These are phyloP conservation scores for Russula griseocarnosa DNA, from an alignment of 768 basidiomycete species.

Conservation along the genomic window DNA sequence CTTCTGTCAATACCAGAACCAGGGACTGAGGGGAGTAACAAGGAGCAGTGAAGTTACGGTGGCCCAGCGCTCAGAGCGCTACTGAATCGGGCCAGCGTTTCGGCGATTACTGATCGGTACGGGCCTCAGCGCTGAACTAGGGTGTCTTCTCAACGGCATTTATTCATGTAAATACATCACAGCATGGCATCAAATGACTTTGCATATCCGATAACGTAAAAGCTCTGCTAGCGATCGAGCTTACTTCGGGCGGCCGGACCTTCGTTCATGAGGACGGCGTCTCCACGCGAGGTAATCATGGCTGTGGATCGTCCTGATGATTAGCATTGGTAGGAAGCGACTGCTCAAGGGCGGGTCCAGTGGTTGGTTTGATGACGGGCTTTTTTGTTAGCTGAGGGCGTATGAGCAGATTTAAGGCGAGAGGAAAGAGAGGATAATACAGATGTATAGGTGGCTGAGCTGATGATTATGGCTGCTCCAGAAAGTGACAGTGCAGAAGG, in stretches of 20 bases:
- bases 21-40: too few relatives aligned
- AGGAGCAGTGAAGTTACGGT: too few relatives aligned
- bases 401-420: neutral
- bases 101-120: too few relatives aligned
- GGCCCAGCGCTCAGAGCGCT: too few relatives aligned
- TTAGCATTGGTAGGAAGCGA: neutral
- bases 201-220: neutral
- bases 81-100: too few relatives aligned
- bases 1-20: too few relatives aligned
- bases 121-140: too few relatives aligned
- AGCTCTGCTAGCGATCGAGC: neutral
- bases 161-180: too few relatives aligned
- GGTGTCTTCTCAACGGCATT: too few relatives aligned
- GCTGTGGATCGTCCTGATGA: neutral
- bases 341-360: neutral
- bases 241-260: neutral
- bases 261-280: neutral
- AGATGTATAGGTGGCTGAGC: constrained; percentile 60
- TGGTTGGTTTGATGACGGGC: constrained; percentile 4
- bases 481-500: constrained; percentile 32
- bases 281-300: neutral
- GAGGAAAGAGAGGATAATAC: constrained; percentile 39
- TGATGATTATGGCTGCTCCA: constrained; percentile 63
- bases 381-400: constrained; percentile 6
- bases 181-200: neutral